Evolutionary conservation across 345 rosid genomes (phyloP), one percentile per base, ranked within the genome.

Genomic region (Luvunga scandens): DNA sequence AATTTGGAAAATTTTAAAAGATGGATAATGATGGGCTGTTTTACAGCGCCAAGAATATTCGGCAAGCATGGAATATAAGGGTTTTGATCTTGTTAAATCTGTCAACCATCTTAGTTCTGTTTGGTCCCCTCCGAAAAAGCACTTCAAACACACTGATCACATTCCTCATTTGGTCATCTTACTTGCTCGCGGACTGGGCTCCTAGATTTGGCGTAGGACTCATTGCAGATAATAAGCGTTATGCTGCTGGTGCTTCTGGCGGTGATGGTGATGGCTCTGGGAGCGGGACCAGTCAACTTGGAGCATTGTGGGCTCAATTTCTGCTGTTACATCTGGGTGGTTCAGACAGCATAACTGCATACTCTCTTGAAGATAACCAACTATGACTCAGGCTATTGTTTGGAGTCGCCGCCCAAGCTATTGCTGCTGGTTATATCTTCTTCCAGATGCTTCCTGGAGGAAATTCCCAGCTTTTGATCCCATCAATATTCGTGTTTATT

Each of bases 371-470:
- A 48, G 97, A 92, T 30, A 92, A 90, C 56, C 89, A 85, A 53
- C 91, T 92, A 7, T 89, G 93, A 90, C 84, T 84, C n/a, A 56
- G 94, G 72, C 93, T 89, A 77, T 72, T 90, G 74, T 82, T 90
- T 2, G 84, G 84, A 4, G 86, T 90, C 13, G 16, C 83, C 39
- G 79, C 85, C 75, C 93, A 90, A 67, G 89, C 84, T 0, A 67
- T 69, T 9, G 86, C 90, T 5, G 82, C 90, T 27, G 76, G 75
- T 50, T 92, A 88, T 61, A 85, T 90, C n/a, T 88, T 92, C 78
- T 28, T 82, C 55, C 81, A 38, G 48, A 80, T 89, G 7, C 21
- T 85, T 0, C 85, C 87, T 4, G 14, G 16, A 1, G 83, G 83
- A 42, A 42, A 42, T 13, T 42, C 50, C 75, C 78, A 56, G 68